These are phyloP conservation scores for Scleroderma citrinum DNA, from an alignment of 768 basidiomycete genomes.

Conservation along the genomic window DNA sequence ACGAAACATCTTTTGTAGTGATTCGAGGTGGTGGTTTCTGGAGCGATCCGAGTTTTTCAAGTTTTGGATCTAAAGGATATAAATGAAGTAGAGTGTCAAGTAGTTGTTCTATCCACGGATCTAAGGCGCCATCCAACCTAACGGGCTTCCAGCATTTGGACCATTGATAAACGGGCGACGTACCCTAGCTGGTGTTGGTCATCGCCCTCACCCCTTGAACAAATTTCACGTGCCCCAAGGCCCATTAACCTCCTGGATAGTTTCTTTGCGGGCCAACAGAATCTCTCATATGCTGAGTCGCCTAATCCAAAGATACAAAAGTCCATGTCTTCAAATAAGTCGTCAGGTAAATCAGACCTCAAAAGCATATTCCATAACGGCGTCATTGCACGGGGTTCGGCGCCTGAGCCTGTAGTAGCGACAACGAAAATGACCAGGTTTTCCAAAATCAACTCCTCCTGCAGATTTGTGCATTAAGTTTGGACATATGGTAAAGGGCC, in stretches of 20 bases:
- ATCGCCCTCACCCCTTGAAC: conserved; percentile 72
- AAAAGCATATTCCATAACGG: conserved; percentile 73
- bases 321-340: conserved; percentile 72
- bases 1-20: conserved; percentile 10
- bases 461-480: not conserved
- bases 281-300: conserved; percentile 82
- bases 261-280: conserved; percentile 90
- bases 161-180: conserved; percentile 20
- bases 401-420: conserved; percentile 80
- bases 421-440: conserved; percentile 68
- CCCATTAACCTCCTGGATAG: conserved; percentile 55
- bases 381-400: conserved; percentile 75
- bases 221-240: conserved; percentile 67
- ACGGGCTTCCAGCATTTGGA: not conserved
- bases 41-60: conserved; percentile 19
- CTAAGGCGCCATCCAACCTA: conserved; percentile 69
- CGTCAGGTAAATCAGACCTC: conserved; percentile 65
- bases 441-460: conserved; percentile 68
- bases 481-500: not conserved
- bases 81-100: conserved; percentile 40
- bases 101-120: conserved; percentile 60
- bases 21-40: conserved; percentile 27
- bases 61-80: conserved; percentile 43
- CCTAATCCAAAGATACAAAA: conserved; percentile 85
- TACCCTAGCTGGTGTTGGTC: conserved; percentile 82